Conservation (phyloP, 495 filamentous ascomycete genomes). For the Aspergillus affinis region DNA sequence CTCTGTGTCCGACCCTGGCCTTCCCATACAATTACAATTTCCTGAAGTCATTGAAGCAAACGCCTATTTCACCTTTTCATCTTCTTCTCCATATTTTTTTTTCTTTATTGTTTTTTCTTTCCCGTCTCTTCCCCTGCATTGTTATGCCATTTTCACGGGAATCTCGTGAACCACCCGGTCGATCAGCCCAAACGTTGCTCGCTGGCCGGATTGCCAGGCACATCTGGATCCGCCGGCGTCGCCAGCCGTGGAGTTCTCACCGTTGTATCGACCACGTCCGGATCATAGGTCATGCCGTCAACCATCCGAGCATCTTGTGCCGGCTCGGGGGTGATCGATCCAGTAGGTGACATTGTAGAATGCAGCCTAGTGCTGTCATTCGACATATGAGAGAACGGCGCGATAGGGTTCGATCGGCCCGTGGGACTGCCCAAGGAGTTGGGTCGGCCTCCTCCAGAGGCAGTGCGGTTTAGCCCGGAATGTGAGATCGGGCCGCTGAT, state of each 20-base stretch:
- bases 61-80: background rate
- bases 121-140: background rate
- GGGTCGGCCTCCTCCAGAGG: slow-evolving; percentile 35
- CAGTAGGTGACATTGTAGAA: slow-evolving; percentile 31
- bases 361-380: slow-evolving; percentile 32
- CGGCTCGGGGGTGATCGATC: slow-evolving; percentile 42
- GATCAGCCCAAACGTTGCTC: background rate
- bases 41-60: background rate
- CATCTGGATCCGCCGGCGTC: slow-evolving; percentile 24
- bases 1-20: background rate
- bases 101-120: background rate
- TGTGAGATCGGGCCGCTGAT: slow-evolving; percentile 69
- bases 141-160: background rate
- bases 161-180: background rate
- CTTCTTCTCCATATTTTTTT: background rate
- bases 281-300: slow-evolving; percentile 57
- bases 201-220: background rate
- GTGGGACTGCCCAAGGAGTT: slow-evolving; percentile 39
- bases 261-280: slow-evolving; percentile 54
- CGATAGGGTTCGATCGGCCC: slow-evolving; percentile 24
- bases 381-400: slow-evolving; percentile 25
- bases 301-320: slow-evolving; percentile 50
- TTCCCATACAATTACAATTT: background rate
- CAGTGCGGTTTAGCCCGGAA: slow-evolving; percentile 29
- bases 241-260: slow-evolving; percentile 42